Percentiles rank a stretch among this genome's conserved stretches.
Evolutionary conservation across 768 basidiomycete species (phyloP).

Genomic region (Agrocybe pediades): DNA sequence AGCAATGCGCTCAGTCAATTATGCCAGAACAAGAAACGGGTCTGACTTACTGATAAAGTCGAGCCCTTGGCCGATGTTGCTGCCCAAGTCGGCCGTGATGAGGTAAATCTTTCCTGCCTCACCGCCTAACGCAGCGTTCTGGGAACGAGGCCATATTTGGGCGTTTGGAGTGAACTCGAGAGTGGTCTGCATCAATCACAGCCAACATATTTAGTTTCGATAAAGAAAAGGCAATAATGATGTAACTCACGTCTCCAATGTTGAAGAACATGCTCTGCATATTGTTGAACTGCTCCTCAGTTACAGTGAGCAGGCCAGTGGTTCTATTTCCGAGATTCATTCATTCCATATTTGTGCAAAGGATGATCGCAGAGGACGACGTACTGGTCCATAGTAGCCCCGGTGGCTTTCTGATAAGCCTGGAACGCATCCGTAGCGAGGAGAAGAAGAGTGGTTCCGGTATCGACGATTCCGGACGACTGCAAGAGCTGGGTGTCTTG

Average conservation of each 20-base stretch:
- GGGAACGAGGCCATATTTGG: slow-evolving; percentile 63
- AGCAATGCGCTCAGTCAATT: too few species aligned
- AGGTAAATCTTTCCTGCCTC: slow-evolving; percentile 52
- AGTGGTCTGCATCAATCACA: slow-evolving; percentile 30
- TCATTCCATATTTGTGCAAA: background rate
- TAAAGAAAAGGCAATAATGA: too few species aligned
- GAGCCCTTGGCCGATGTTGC: slow-evolving; percentile 50
- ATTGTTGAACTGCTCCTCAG: slow-evolving; percentile 44
- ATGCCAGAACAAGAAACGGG: background rate
- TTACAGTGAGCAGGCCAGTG: slow-evolving; percentile 60
- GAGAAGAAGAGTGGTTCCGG: slow-evolving; percentile 54
- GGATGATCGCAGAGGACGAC: slow-evolving; percentile 5
- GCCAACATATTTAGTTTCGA: too few species aligned
- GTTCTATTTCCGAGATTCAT: slow-evolving; percentile 25
- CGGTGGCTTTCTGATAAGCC: slow-evolving; percentile 54
- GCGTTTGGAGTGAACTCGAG: slow-evolving; percentile 60
- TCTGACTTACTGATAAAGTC: slow-evolving; percentile 57
- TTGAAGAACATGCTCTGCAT: slow-evolving; percentile 55
- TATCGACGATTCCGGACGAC: slow-evolving; percentile 53
- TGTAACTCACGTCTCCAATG: slow-evolving; percentile 42
- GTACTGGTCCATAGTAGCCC: slow-evolving; percentile 51
- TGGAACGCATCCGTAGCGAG: slow-evolving; percentile 62
- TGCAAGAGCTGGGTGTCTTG: slow-evolving; percentile 30
- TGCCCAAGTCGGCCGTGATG: slow-evolving; percentile 51
- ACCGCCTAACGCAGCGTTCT: slow-evolving; percentile 57